phyloP scores from a whole-genome alignment of 108 stramenopile species.

The Pseudonitzschia multiseries region DNA sequence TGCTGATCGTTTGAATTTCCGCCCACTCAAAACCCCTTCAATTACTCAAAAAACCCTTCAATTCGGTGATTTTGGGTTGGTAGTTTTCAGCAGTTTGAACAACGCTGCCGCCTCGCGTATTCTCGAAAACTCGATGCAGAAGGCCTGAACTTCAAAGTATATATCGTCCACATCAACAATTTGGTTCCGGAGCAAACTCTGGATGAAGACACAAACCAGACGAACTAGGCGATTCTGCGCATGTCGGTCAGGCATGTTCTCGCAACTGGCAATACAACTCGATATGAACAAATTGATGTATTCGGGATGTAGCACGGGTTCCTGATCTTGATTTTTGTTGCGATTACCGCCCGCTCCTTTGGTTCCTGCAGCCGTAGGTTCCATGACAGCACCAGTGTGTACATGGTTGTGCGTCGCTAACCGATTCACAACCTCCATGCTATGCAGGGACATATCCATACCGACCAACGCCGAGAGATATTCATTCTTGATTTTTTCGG shows the following conservation, averaged over 20 bases:
- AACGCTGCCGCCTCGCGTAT: constrained; percentile 93
- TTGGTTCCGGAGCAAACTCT: constrained; percentile 91
- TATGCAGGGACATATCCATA: constrained; percentile 97
- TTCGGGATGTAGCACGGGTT: constrained; percentile 86
- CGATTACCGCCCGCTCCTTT: not conserved
- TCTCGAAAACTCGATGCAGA: constrained; percentile 94
- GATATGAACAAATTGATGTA: constrained; percentile 95
- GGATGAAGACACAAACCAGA: constrained; percentile 95
- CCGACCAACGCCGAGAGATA: constrained; percentile 91
- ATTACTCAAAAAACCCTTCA: not conserved
- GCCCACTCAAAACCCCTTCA: not conserved
- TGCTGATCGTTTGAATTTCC: not conserved
- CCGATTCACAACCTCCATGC: constrained; percentile 96
- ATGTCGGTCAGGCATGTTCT: constrained; percentile 91
- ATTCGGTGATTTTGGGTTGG: not conserved
- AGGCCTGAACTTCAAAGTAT: constrained; percentile 94
- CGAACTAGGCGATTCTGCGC: constrained; percentile 95
- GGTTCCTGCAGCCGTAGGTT: not conserved
- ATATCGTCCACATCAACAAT: constrained; percentile 93
- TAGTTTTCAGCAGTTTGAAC: constrained; percentile 77
- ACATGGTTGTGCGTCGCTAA: constrained; percentile 60
- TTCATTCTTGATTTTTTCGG: constrained; percentile 62
- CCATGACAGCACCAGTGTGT: constrained; percentile 16
- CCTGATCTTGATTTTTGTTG: constrained; percentile 22
- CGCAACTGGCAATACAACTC: constrained; percentile 94